Base-by-base conservation (phyloP, 306 rosid species). In the Quercus wislizeni region DNA sequence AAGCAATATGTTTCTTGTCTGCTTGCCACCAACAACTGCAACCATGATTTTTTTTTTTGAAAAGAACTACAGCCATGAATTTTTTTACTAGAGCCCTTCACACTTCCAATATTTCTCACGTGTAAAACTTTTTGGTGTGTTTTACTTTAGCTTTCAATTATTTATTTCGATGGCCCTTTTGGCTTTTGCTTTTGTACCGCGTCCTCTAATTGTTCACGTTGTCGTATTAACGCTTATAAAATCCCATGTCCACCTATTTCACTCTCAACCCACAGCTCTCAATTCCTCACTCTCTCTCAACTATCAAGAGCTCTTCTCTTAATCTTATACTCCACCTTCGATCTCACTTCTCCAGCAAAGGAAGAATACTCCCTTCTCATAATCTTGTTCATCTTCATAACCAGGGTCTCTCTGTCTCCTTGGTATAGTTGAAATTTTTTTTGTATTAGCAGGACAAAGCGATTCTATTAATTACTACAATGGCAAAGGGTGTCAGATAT, bases 401-500 rank as follows among this genome's bases (percentile, higher is more conserved):
- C 35, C 38, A 2, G 6, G 41, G 18, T 62, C 31, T 25, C 13
- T 62, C 33, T 12, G 35, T 1, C 28, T 62, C 38, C 69, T 62
- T 49, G 54, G 54, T 13, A 10, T 1, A 0, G 54, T 49, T 49
- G 54, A 46, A 46, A 9, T 0, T 5, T 5, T 62, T 4, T 13
- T 27, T 2, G 19, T 65, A 17, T 10, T 65, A 17, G 71, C 43
- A 27, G 33, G 19, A 38, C 8, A 59, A 71, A 58, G 52, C 6
- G 17, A 5, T n/a, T 17, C 23, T 65, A 71, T 59, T 49, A 41
- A 11, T 49, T 74, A 49, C 67, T 28, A 65, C 56, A 51, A 92
- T 87, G 97, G 87, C 78, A 69, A 87, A 80, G 78, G 61, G 54
- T 78, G 83, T 71, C 7, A 82, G 73, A 57, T 58, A 30, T 0